These are phyloP conservation scores for Crotalaria pallida DNA, from an alignment of 306 rosid genomes.

Conservation along the genomic window DNA sequence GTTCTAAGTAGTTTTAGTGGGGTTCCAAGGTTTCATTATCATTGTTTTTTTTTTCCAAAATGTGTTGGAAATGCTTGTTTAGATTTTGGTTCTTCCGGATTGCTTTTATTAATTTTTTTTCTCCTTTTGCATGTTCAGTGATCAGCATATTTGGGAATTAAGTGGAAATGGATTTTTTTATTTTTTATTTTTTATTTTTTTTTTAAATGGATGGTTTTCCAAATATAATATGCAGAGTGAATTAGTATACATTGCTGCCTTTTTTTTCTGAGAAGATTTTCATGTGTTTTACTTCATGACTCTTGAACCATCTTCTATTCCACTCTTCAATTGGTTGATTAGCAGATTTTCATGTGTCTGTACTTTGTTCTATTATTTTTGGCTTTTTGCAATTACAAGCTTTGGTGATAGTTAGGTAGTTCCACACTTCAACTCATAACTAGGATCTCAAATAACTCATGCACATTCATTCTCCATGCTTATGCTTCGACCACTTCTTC, in stretches of 20 bases:
- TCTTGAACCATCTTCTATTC: neutral
- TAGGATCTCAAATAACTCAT: neutral
- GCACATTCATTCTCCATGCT: neutral
- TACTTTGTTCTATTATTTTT: neutral
- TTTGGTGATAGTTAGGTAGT: neutral
- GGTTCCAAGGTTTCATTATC: constrained; percentile 18
- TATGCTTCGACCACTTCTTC: neutral
- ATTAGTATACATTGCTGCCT: neutral
- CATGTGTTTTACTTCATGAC: neutral
- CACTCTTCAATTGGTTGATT: neutral
- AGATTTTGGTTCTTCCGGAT: neutral
- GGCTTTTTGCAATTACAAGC: neutral
- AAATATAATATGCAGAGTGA: too few species aligned
- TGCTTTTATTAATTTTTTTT: neutral
- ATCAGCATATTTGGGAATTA: neutral
- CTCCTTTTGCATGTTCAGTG: neutral
- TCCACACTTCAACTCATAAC: neutral
- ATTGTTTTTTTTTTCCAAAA: neutral
- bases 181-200: too few species aligned
- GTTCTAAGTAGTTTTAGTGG: neutral
- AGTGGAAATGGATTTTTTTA: too few species aligned
- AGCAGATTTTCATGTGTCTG: neutral
- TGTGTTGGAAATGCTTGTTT: too few species aligned
- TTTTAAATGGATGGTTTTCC: too few species aligned
- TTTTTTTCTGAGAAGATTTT: neutral